Evolutionary conservation across 495 filamentous ascomycete genomes (phyloP).

Genomic region (Aspergillus ostianus): DNA sequence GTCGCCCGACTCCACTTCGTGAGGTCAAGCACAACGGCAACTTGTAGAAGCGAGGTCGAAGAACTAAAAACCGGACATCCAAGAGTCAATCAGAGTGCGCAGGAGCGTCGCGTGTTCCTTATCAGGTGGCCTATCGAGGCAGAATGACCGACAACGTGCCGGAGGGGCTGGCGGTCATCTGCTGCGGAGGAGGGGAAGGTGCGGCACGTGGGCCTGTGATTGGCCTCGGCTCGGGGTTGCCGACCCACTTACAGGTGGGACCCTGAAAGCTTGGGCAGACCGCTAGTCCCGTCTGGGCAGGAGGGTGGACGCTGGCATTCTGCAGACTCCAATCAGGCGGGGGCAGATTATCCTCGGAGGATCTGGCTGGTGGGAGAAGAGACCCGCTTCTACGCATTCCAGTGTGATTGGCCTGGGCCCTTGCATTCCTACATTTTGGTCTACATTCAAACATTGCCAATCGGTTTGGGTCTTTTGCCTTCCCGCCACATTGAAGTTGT

Average conservation of each 20-base stretch:
- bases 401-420: not conserved
- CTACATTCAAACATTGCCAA: no score
- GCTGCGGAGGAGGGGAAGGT: constrained; percentile 18
- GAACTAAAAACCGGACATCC: not conserved
- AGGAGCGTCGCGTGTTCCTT: not conserved
- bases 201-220: constrained; percentile 40
- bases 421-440: no score
- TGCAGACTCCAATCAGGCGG: not conserved
- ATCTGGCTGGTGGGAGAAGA: not conserved
- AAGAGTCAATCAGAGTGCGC: not conserved
- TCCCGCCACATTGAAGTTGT: no score
- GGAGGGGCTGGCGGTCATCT: constrained; percentile 17
- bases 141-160: constrained; percentile 36
- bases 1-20: not conserved
- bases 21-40: not conserved
- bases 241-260: not conserved
- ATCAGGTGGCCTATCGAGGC: constrained; percentile 31
- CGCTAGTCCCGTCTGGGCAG: not conserved
- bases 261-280: constrained; percentile 3
- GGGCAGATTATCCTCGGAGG: not conserved
- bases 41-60: not conserved
- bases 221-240: constrained; percentile 11
- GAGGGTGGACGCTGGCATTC: no score
- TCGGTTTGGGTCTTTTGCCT: no score
- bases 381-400: not conserved